These are phyloP conservation scores for Pseudocercospora eumusae DNA, from an alignment of 2,329 filamentous ascomycete species.

Conservation along the genomic window DNA sequence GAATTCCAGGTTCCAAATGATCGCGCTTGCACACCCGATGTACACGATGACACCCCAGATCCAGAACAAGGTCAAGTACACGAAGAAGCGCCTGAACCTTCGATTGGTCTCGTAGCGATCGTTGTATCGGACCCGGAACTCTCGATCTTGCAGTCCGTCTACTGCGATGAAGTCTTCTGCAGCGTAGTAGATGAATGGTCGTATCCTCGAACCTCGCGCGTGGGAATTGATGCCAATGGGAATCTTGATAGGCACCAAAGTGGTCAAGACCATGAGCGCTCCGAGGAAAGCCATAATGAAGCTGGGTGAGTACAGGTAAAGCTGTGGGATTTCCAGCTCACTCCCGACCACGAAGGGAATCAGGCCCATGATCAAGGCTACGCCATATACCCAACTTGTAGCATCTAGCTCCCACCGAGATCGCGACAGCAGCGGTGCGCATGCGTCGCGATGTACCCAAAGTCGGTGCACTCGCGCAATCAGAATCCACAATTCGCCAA, in stretches of 20 bases:
- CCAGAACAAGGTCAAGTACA: slow-evolving; percentile 37
- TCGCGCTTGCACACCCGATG: slow-evolving; percentile 34
- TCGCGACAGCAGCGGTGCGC: slow-evolving; percentile 36
- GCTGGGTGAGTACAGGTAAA: slow-evolving; percentile 38
- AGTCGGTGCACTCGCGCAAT: slow-evolving; percentile 35
- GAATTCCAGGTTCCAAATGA: slow-evolving; percentile 38
- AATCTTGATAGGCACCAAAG: slow-evolving; percentile 36
- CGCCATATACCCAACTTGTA: slow-evolving; percentile 38
- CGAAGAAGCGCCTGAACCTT: slow-evolving; percentile 37
- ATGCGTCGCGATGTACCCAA: slow-evolving; percentile 33
- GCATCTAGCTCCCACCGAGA: slow-evolving; percentile 38
- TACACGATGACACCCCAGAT: slow-evolving; percentile 35
- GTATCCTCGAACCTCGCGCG: slow-evolving; percentile 31
- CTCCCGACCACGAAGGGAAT: slow-evolving; percentile 36
- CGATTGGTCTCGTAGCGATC: slow-evolving; percentile 37
- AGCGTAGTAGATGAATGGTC: slow-evolving; percentile 40
- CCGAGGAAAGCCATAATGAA: slow-evolving; percentile 39
- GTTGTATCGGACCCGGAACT: slow-evolving; percentile 38
- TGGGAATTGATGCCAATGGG: slow-evolving; percentile 40
- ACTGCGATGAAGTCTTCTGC: slow-evolving; percentile 41
- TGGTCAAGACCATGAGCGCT: slow-evolving; percentile 36
- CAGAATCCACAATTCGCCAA: slow-evolving; percentile 39
- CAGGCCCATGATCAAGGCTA: slow-evolving; percentile 35
- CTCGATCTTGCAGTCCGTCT: slow-evolving; percentile 38
- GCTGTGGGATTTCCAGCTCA: slow-evolving; percentile 32